Base-by-base conservation (phyloP, 352 stramenopile genomes). In the Phytophthora litchii region DNA sequence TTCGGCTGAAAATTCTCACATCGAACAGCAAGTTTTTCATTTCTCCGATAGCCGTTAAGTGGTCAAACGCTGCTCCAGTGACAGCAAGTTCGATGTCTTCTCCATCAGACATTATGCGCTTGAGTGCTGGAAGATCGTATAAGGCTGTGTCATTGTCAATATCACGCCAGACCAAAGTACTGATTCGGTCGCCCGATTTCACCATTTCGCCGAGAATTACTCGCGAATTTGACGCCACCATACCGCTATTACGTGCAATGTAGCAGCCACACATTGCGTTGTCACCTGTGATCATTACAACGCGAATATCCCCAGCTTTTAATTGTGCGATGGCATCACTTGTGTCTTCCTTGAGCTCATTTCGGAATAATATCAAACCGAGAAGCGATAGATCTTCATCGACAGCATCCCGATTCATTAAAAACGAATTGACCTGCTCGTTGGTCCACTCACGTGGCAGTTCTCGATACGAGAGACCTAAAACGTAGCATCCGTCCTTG, bases 251-350 rank as follows among this genome's bases (percentile, higher is more conserved):
- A 2, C 72, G 70, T 27, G 80, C 75, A 17, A 88, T 79, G 42
- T 78, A 85, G 48, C 70, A 80, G 3, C 67, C 76, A 19, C 58
- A 78, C 60, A 86, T 75, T 1, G 74, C 72, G 27, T 88, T 91
- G 46, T 95, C 83, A 0, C 87, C 85, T 10, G 89, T 96, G 38
- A 97, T 83, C 75, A 96, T 96, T 3, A 85, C 76, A 16, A 66
- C 67, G 7, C 73, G 65, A 46, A 95, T 78, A 56, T 86, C 79
- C 9, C 81, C 89, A 20, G 66, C 62, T 10, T 78, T 70, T 11
- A 96, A 66, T 45, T 89, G 62, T 16, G 36, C 25, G n/a, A 97
- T 91, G 0, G 83, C 85, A 7, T 70, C 58, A 12, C 34, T 41
- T 3, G 84, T 84, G 41, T 96, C 83, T 10, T 76, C 47, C 54